Conservation (phyloP, 768 basidiomycete genomes). For the Basidioascus undulatus region DNA sequence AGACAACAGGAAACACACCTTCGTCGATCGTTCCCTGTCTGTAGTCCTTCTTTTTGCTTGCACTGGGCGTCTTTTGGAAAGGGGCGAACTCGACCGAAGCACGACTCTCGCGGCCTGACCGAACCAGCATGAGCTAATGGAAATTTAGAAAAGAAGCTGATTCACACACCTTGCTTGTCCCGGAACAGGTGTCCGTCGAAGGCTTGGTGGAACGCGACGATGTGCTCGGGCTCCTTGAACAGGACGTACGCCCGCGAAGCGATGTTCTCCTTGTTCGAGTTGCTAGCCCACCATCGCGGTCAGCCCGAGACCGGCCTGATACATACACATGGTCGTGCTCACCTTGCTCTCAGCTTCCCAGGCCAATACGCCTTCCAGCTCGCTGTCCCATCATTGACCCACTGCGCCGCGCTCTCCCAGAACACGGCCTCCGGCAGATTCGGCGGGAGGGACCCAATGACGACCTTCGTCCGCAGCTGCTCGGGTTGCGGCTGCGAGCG, state of each 20-base stretch:
- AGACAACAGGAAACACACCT: slow-evolving; percentile 25
- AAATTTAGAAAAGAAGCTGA: background rate
- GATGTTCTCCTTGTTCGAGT: slow-evolving; percentile 60
- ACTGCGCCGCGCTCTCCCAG: slow-evolving; percentile 68
- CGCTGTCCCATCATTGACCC: slow-evolving; percentile 53
- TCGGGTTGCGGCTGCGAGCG: no score
- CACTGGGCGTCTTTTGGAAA: slow-evolving; percentile 55
- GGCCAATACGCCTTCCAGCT: slow-evolving; percentile 3
- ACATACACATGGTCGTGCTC: no score
- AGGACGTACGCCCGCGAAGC: slow-evolving; percentile 77
- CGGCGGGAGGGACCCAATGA: slow-evolving; percentile 69
- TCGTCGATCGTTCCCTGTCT: slow-evolving; percentile 73
- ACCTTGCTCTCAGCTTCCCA: slow-evolving; percentile 8
- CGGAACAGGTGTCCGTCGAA: slow-evolving; percentile 82
- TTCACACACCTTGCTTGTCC: slow-evolving; percentile 60
- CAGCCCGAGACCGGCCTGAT: background rate
- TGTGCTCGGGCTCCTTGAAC: slow-evolving; percentile 48
- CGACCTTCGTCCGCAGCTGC: no score
- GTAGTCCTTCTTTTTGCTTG: slow-evolving; percentile 53
- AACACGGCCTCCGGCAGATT: slow-evolving; percentile 80
- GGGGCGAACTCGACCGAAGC: slow-evolving; percentile 88
- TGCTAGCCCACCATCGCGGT: slow-evolving; percentile 14
- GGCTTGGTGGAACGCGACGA: slow-evolving; percentile 49
- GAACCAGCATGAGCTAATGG: background rate
- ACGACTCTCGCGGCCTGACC: slow-evolving; percentile 62